These are phyloP conservation scores for Alternaria atra DNA, from an alignment of 2,329 filamentous ascomycete species.

Conservation along the genomic window DNA sequence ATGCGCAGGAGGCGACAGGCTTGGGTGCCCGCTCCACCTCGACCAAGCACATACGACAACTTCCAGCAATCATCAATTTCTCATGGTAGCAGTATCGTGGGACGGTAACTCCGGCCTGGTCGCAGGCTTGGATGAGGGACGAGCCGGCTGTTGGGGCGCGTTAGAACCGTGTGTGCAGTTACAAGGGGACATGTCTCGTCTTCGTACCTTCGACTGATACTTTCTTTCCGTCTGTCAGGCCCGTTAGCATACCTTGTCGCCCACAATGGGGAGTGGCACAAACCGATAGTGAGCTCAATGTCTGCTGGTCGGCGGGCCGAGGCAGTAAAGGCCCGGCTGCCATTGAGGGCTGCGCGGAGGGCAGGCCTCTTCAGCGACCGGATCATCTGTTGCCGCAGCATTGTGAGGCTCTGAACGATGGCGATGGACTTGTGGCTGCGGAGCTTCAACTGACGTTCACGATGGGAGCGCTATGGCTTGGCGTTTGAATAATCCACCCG, in stretches of 20 bases:
- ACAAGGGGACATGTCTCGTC: constrained; percentile 11
- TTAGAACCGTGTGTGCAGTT: constrained; percentile 38
- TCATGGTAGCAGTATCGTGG: constrained; percentile 99
- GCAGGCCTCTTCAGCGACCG: constrained; percentile 68
- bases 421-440: constrained; percentile 36
- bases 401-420: constrained; percentile 53
- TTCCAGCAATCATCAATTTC: constrained; percentile 99
- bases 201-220: constrained; percentile 91
- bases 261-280: constrained; percentile 50
- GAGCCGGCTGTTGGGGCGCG: constrained; percentile 75
- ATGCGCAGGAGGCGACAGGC: constrained; percentile 96
- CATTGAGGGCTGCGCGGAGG: constrained; percentile 62
- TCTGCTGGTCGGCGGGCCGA: constrained; percentile 82
- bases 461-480: constrained; percentile 27
- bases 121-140: constrained; percentile 97
- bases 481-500: constrained; percentile 31
- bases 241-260: constrained; percentile 45
- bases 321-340: constrained; percentile 82
- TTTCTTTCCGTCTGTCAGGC: constrained; percentile 86
- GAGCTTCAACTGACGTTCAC: constrained; percentile 38
- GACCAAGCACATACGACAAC: constrained; percentile 99
- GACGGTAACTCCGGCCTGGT: constrained; percentile 91
- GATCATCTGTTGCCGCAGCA: constrained; percentile 71
- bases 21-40: constrained; percentile 97
- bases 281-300: constrained; percentile 96